Evolutionary conservation across 768 basidiomycete genomes (phyloP).

Genomic region (Chalciporus pseudorubinellus): DNA sequence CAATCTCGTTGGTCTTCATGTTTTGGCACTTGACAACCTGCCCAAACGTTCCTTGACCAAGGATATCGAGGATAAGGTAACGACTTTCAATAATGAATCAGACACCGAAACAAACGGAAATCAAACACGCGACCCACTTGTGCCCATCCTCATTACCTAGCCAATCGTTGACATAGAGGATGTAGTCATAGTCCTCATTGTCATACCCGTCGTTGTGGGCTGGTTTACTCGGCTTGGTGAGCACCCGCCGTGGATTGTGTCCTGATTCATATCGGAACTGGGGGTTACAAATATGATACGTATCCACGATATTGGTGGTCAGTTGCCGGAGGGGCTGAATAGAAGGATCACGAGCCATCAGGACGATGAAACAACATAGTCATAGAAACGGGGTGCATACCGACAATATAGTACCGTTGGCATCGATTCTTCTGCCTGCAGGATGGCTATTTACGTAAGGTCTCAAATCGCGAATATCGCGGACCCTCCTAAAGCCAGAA

Average conservation of each 20-base stretch:
- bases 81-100: slow-evolving; percentile 41
- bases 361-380: slow-evolving; percentile 4
- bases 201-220: slow-evolving; percentile 96
- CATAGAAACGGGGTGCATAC: slow-evolving; percentile 46
- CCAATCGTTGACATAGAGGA: slow-evolving; percentile 98
- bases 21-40: slow-evolving; percentile 99
- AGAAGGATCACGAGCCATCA: slow-evolving; percentile 2
- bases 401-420: slow-evolving; percentile 74
- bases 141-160: slow-evolving; percentile 92
- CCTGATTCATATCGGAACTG: slow-evolving; percentile 92
- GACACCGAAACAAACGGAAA: not conserved
- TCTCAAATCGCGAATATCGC: slow-evolving; percentile 72
- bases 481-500: slow-evolving; percentile 76
- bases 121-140: slow-evolving; percentile 58
- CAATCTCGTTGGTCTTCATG: slow-evolving; percentile 98
- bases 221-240: slow-evolving; percentile 97
- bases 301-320: slow-evolving; percentile 85
- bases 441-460: slow-evolving; percentile 67
- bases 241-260: slow-evolving; percentile 92
- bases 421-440: slow-evolving; percentile 71
- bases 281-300: slow-evolving; percentile 93
- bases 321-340: slow-evolving; percentile 60
- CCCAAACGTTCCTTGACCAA: slow-evolving; percentile 98
- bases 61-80: slow-evolving; percentile 95
- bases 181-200: slow-evolving; percentile 99